These are phyloP conservation scores for Diplodia scrobiculata DNA, from an alignment of 2,329 filamentous ascomycete genomes.

Conservation along the genomic window DNA sequence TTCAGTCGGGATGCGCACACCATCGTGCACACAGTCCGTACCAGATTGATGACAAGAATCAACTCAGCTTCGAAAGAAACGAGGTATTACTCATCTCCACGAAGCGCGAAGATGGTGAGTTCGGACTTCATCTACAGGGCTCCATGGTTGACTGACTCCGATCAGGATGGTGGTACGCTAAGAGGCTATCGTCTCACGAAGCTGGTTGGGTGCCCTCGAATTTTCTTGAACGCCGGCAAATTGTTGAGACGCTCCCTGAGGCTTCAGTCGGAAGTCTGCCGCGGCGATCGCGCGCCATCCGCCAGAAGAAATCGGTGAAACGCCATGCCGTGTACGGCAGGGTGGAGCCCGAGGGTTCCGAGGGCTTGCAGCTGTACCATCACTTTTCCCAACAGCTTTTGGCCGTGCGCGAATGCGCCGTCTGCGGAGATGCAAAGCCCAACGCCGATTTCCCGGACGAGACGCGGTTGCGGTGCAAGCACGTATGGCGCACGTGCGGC, in stretches of 20 bases:
- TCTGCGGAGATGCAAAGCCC: conserved; percentile 4
- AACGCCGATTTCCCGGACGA: neutral
- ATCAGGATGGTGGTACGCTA: conserved; percentile 19
- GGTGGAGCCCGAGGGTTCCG: neutral
- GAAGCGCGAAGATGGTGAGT: conserved; percentile 8
- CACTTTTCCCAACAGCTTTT: neutral
- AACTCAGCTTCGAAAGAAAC: conserved; percentile 1
- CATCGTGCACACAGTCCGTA: neutral
- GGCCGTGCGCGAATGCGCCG: neutral
- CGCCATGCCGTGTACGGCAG: neutral
- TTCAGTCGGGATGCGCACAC: neutral
- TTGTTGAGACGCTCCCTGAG: neutral
- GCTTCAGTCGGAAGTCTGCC: neutral
- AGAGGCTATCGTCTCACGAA: neutral
- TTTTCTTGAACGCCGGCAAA: neutral
- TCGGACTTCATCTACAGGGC: no score
- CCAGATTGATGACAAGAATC: neutral
- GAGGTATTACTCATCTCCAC: neutral
- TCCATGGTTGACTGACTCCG: neutral
- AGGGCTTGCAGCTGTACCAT: neutral
- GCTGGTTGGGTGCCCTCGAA: conserved; percentile 14
- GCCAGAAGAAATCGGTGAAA: neutral
- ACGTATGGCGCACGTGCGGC: conserved; percentile 42
- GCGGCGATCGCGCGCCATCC: conserved; percentile 2
- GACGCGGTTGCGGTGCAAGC: conserved; percentile 36